Percentiles rank a stretch among this genome's conserved stretches.
Conservation (phyloP, 75 land plant species). For the Azolla pinnata region DNA sequence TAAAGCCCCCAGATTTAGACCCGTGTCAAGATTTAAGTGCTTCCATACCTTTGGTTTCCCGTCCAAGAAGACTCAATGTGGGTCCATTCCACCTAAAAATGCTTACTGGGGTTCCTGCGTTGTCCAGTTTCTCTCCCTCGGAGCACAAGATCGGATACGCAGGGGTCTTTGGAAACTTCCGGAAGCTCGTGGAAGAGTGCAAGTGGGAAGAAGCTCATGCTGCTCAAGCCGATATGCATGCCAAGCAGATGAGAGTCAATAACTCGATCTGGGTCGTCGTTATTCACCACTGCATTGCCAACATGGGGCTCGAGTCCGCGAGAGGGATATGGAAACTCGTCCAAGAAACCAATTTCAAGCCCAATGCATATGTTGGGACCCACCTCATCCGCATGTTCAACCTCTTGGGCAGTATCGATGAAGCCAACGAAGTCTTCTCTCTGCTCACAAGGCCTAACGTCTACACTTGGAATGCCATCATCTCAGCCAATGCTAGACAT, state of each 20-base stretch:
- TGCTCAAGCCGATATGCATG: slow-evolving; percentile 4
- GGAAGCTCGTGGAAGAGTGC: neutral
- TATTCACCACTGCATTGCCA: slow-evolving; percentile 3
- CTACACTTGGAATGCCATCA: slow-evolving; percentile 8
- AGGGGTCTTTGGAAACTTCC: slow-evolving; percentile 3
- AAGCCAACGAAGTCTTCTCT: slow-evolving; percentile 3
- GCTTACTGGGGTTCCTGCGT: neutral
- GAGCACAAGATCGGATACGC: slow-evolving; percentile 3
- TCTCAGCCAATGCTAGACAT: neutral
- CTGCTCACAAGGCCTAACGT: neutral
- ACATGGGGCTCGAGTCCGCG: slow-evolving; percentile 1
- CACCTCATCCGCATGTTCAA: slow-evolving; percentile 6
- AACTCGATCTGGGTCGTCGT: neutral
- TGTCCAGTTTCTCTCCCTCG: neutral
- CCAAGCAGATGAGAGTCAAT: neutral
- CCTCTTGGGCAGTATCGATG: neutral
- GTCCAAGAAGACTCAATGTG: neutral
- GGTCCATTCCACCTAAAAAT: neutral
- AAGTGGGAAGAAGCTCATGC: slow-evolving; percentile 1
- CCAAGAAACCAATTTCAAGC: slow-evolving; percentile 1
- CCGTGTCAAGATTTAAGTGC: neutral
- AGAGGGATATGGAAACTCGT: slow-evolving; percentile 1
- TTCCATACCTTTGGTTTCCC: neutral
- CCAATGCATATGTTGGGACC: slow-evolving; percentile 2
- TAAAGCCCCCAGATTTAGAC: too few relatives aligned